phyloP scores from a whole-genome alignment of 176 grass and related monocot species.

The Zizania latifolia region DNA sequence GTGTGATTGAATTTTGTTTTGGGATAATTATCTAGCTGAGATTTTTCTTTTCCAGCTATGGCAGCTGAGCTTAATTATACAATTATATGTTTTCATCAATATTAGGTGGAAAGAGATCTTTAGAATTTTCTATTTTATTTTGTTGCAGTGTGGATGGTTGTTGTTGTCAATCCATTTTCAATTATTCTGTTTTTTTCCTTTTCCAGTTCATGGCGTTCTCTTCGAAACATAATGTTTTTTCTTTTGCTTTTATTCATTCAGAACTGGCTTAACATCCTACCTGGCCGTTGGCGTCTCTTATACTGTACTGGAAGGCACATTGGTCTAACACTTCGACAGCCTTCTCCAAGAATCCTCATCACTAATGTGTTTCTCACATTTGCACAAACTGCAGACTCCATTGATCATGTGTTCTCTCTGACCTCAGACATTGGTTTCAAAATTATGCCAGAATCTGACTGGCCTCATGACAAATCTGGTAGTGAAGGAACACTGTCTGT shows the following conservation, averaged over 20 bases:
- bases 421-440: slow-evolving; percentile 74
- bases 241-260: slow-evolving; percentile 34
- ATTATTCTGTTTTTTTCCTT: not conserved
- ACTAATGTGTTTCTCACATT: slow-evolving; percentile 59
- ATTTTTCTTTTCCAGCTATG: not conserved
- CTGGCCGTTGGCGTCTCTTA: slow-evolving; percentile 77
- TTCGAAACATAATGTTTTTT: slow-evolving; percentile 1
- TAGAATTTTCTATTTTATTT: slow-evolving; percentile 9
- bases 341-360: slow-evolving; percentile 60
- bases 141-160: slow-evolving; percentile 4
- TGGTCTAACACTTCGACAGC: slow-evolving; percentile 78
- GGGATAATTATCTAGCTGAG: not conserved
- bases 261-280: slow-evolving; percentile 66
- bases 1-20: slow-evolving; percentile 20
- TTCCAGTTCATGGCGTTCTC: slow-evolving; percentile 5
- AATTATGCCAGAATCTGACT: slow-evolving; percentile 65
- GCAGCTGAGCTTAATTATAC: not conserved
- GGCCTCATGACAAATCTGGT: slow-evolving; percentile 91
- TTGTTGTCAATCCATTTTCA: not conserved
- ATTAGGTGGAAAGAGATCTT: not conserved
- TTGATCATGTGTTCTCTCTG: slow-evolving; percentile 36
- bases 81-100: not conserved
- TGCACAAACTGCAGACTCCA: slow-evolving; percentile 7
- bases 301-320: slow-evolving; percentile 91
- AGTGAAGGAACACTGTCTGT: slow-evolving; percentile 47